A percentile compares a stretch with the other conserved stretches of the same genome.
Evolutionary conservation across 202 grass and related monocot genomes (phyloP).

Genomic region (Bolboschoenoplectus hybrid): DNA sequence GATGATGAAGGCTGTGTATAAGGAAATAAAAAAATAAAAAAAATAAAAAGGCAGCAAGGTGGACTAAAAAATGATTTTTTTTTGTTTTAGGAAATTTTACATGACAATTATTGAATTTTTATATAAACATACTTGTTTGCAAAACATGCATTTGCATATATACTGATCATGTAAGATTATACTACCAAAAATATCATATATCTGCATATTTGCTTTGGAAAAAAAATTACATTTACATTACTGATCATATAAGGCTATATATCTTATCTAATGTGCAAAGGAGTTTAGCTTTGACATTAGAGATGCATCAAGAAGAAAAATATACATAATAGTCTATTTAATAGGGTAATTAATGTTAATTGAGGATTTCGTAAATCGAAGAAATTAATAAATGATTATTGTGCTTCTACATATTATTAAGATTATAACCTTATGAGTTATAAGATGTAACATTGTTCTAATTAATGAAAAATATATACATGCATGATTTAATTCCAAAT

Average conservation of each 20-base stretch:
- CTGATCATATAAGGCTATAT: neutral
- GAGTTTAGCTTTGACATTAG: neutral
- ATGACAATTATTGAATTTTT: neutral
- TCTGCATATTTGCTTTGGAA: no score
- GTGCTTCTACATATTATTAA: neutral
- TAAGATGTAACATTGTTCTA: no score
- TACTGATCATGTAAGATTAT: neutral
- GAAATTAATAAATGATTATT: neutral
- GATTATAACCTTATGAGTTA: neutral
- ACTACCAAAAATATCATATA: no score
- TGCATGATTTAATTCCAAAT: slow-evolving; percentile 10
- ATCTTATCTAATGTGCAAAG: neutral
- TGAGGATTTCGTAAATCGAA: no score
- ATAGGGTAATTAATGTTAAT: neutral
- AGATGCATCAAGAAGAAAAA: neutral
- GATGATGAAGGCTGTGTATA: slow-evolving; percentile 39
- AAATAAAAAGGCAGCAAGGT: slow-evolving; percentile 23
- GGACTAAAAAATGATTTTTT: slow-evolving; percentile 9
- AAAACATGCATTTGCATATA: neutral
- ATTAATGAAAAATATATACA: neutral
- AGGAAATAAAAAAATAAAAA: slow-evolving; percentile 8
- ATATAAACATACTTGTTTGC: neutral
- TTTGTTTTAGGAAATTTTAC: neutral
- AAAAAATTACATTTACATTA: neutral
- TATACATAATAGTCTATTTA: neutral